Percentiles rank a stretch among this genome's conserved stretches.
phyloP scores from a whole-genome alignment of 495 filamentous ascomycete species.

The Pyronema omphalodes region DNA sequence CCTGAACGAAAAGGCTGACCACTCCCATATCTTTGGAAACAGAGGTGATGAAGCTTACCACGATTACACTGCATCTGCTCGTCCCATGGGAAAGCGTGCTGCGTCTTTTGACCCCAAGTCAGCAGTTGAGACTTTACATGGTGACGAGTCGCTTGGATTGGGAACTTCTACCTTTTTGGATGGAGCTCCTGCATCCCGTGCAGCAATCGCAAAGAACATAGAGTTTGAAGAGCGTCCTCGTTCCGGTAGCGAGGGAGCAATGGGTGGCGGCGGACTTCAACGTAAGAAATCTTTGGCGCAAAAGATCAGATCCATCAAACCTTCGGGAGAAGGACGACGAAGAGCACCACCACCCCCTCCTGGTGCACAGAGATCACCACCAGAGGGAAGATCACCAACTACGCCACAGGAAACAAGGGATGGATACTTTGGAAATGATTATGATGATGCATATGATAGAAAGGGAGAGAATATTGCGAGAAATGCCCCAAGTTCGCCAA shows the following conservation, averaged over 20 bases:
- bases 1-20: slow-evolving; percentile 60
- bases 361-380: slow-evolving; percentile 24
- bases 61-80: slow-evolving; percentile 43
- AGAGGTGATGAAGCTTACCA: slow-evolving; percentile 63
- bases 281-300: slow-evolving; percentile 91
- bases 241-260: slow-evolving; percentile 19
- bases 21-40: slow-evolving; percentile 63
- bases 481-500: slow-evolving; percentile 24
- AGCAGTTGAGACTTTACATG: slow-evolving; percentile 54
- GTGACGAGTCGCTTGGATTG: slow-evolving; percentile 63
- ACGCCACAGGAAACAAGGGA: slow-evolving; percentile 21
- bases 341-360: slow-evolving; percentile 18
- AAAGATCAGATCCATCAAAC: slow-evolving; percentile 50
- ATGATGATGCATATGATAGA: slow-evolving; percentile 51
- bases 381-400: slow-evolving; percentile 26
- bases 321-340: slow-evolving; percentile 29
- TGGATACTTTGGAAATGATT: slow-evolving; percentile 59
- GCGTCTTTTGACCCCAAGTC: slow-evolving; percentile 39
- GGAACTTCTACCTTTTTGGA: slow-evolving; percentile 94
- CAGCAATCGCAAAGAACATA: slow-evolving; percentile 45
- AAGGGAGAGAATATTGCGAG: slow-evolving; percentile 43
- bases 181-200: slow-evolving; percentile 70
- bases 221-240: slow-evolving; percentile 15
- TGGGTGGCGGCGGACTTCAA: slow-evolving; percentile 55
- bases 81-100: slow-evolving; percentile 26